These are phyloP conservation scores for Ehretia macrophylla DNA, from an alignment of 257 asterid genomes.

Conservation along the genomic window DNA sequence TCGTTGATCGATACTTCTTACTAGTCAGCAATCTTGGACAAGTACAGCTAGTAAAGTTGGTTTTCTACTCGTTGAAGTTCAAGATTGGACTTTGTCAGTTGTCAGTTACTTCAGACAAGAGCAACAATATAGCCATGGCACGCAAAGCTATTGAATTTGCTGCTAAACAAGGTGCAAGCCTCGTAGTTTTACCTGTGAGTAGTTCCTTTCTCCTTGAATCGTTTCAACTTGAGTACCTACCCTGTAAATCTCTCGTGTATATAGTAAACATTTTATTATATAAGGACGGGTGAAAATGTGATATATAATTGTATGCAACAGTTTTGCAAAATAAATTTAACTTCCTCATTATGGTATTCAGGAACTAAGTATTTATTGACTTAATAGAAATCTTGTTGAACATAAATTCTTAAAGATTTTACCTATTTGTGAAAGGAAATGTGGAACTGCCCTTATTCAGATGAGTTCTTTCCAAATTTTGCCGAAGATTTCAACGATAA, in stretches of 20 bases:
- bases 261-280: no score
- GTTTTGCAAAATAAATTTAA: no score
- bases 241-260: no score
- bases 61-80: conserved; percentile 13
- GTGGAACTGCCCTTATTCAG: conserved; percentile 46
- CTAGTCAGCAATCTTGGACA: no score
- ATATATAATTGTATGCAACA: no score
- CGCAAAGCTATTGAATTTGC: conserved; percentile 25
- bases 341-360: no score
- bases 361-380: no score
- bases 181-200: conserved; percentile 41
- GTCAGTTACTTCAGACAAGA: conserved; percentile 30
- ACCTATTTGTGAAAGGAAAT: conserved; percentile 26
- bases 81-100: conserved; percentile 46
- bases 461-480: conserved; percentile 21
- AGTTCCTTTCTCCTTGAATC: not conserved
- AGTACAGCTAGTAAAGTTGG: no score
- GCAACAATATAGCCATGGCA: conserved; percentile 21
- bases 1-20: no score
- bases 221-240: not conserved
- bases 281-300: no score
- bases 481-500: conserved; percentile 28
- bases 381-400: no score
- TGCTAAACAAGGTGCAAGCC: conserved; percentile 32
- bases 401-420: no score